Conservation (phyloP, 441 rosid genomes). For the Populus trichocarpa region DNA sequence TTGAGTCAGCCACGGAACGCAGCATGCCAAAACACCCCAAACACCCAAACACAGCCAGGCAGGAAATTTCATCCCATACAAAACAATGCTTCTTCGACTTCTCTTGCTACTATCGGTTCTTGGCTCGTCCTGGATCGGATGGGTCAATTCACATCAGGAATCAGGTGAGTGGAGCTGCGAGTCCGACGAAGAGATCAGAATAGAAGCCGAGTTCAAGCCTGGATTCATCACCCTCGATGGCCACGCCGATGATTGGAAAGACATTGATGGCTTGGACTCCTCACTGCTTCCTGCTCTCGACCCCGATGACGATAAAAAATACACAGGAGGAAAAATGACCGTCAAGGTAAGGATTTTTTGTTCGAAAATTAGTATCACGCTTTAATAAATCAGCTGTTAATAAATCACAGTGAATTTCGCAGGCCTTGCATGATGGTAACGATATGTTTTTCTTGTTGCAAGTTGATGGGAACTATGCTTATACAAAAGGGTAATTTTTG, state of each 20-base stretch:
- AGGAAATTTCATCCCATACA: conserved; percentile 15
- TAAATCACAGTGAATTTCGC: conserved; percentile 11
- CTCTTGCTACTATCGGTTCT: conserved; percentile 16
- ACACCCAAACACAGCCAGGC: background rate
- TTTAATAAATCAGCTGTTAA: background rate
- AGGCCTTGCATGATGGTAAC: conserved; percentile 91
- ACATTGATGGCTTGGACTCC: conserved; percentile 67
- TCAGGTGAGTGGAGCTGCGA: conserved; percentile 89
- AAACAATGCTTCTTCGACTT: conserved; percentile 36
- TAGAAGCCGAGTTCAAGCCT: conserved; percentile 62
- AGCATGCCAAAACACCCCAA: conserved; percentile 3
- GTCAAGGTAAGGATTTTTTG: conserved; percentile 59
- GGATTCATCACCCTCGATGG: conserved; percentile 85
- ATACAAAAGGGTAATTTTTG: conserved; percentile 58
- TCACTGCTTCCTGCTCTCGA: conserved; percentile 85
- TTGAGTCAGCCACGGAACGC: conserved; percentile 15
- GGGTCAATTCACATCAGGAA: conserved; percentile 65
- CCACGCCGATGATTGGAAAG: conserved; percentile 77
- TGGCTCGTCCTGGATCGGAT: conserved; percentile 17
- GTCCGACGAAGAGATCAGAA: conserved; percentile 49
- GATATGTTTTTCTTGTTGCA: conserved; percentile 76
- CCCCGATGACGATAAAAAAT: conserved; percentile 76
- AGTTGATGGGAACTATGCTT: conserved; percentile 82
- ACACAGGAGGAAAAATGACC: conserved; percentile 66
- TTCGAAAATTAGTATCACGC: background rate